phyloP scores from a whole-genome alignment of 2,329 filamentous ascomycete genomes.

The Stemphylium lycopersici region DNA sequence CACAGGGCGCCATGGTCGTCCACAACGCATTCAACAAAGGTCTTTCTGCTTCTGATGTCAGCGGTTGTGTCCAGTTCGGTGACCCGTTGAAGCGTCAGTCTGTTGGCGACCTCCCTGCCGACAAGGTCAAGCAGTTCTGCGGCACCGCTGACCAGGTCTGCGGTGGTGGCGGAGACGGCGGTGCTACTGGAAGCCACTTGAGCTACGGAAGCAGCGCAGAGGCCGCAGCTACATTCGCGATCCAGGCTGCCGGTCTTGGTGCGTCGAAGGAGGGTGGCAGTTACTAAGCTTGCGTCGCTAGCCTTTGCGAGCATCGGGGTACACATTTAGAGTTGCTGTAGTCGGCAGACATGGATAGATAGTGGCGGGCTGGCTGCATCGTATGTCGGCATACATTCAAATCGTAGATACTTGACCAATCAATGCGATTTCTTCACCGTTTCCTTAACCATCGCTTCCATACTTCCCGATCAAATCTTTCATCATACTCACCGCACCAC shows the following conservation, averaged over 20 bases:
- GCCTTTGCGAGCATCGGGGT: background rate
- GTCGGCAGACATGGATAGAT: background rate
- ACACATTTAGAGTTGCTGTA: background rate
- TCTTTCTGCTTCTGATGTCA: slow-evolving; percentile 28
- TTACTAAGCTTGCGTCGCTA: background rate
- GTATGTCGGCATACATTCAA: background rate
- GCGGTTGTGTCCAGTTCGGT: slow-evolving; percentile 38
- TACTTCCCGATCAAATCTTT: slow-evolving; percentile 75
- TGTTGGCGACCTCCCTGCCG: slow-evolving; percentile 24
- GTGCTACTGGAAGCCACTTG: slow-evolving; percentile 35
- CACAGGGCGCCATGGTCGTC: slow-evolving; percentile 44
- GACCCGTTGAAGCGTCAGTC: slow-evolving; percentile 39
- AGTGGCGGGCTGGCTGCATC: background rate
- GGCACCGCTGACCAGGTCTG: slow-evolving; percentile 34
- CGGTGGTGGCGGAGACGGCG: slow-evolving; percentile 31
- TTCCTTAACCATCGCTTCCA: slow-evolving; percentile 36
- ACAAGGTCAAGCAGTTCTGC: slow-evolving; percentile 39
- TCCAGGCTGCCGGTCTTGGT: slow-evolving; percentile 32
- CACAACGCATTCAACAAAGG: slow-evolving; percentile 39
- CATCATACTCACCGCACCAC: slow-evolving; percentile 81
- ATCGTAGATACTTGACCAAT: slow-evolving; percentile 13
- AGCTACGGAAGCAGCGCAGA: slow-evolving; percentile 38
- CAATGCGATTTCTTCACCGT: background rate
- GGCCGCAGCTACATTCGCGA: slow-evolving; percentile 35
- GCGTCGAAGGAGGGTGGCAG: background rate